Evolutionary conservation across 345 rosid species (phyloP).

Genomic region (Hibiscus mutabilis): DNA sequence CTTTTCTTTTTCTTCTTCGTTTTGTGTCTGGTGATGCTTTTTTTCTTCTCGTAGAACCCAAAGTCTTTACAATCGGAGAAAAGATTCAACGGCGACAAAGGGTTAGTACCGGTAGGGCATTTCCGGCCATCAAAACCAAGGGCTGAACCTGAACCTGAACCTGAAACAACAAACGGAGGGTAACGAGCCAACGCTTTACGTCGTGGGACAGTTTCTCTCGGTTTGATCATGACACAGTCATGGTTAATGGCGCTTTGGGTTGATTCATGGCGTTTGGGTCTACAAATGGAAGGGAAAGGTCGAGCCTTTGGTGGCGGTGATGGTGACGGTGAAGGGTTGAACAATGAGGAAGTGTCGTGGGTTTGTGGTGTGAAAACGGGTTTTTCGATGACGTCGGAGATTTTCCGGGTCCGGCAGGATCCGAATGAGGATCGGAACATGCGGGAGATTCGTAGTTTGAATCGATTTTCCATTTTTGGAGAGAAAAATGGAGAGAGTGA

Average conservation of each 20-base stretch:
- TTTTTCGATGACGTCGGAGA: slow-evolving; percentile 55
- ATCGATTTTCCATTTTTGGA: slow-evolving; percentile 46
- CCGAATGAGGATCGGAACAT: slow-evolving; percentile 53
- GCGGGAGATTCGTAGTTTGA: slow-evolving; percentile 56
- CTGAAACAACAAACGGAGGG: slow-evolving; percentile 19
- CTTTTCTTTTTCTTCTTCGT: slow-evolving; percentile 9
- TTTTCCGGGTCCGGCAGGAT: slow-evolving; percentile 51
- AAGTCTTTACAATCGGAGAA: slow-evolving; percentile 12
- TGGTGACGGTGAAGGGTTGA: slow-evolving; percentile 7
- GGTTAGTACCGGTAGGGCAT: slow-evolving; percentile 7
- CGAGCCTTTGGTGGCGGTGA: slow-evolving; percentile 19
- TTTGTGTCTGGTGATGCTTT: slow-evolving; percentile 13
- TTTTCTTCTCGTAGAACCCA: slow-evolving; percentile 28
- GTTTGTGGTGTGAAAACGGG: slow-evolving; percentile 25
- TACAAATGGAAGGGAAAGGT: slow-evolving; percentile 40
- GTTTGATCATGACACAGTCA: slow-evolving; percentile 21
- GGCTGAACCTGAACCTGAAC: background rate
- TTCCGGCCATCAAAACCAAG: background rate
- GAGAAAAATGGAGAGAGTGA: background rate
- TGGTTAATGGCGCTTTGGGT: slow-evolving; percentile 13
- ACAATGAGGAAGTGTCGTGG: background rate
- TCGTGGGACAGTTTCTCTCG: slow-evolving; percentile 20
- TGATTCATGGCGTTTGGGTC: slow-evolving; percentile 28
- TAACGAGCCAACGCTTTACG: slow-evolving; percentile 7
- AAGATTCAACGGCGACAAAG: slow-evolving; percentile 31